Percentiles rank a stretch among this genome's conserved stretches.
phyloP scores from a whole-genome alignment of 345 rosid species.

The Angophora floribunda region DNA sequence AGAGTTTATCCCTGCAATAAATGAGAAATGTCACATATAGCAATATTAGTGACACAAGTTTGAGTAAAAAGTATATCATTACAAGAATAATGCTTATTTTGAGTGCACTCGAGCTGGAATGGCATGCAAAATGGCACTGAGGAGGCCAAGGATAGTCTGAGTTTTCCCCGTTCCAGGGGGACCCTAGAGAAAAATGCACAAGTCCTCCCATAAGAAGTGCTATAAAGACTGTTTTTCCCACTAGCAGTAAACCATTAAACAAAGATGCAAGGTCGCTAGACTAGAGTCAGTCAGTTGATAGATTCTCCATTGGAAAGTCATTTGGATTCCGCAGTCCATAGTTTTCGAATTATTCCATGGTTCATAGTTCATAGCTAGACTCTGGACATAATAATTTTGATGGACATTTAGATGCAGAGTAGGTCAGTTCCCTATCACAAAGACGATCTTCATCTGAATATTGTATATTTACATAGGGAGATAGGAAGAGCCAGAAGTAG shows the following conservation, averaged over 20 bases:
- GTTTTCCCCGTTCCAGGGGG: conserved; percentile 99
- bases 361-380: not conserved
- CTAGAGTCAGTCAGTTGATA: not conserved
- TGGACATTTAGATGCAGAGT: not conserved
- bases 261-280: not conserved
- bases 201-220: not conserved
- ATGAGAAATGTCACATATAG: not conserved
- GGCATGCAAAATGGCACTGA: conserved; percentile 96
- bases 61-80: not conserved
- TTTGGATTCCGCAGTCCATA: not conserved
- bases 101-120: conserved; percentile 66
- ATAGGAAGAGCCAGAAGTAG: not conserved
- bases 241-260: not conserved
- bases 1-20: conserved; percentile 35
- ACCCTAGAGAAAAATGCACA: conserved; percentile 44
- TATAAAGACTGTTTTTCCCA: not conserved
- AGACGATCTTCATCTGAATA: not conserved
- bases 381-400: not conserved
- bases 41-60: not conserved
- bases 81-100: conserved; percentile 30
- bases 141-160: conserved; percentile 89
- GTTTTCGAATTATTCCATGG: not conserved
- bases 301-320: not conserved
- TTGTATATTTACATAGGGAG: not conserved
- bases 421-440: not conserved